Base-by-base conservation (phyloP, 805 yeast species). In the Cyberlindnera samutprakarnensis region DNA sequence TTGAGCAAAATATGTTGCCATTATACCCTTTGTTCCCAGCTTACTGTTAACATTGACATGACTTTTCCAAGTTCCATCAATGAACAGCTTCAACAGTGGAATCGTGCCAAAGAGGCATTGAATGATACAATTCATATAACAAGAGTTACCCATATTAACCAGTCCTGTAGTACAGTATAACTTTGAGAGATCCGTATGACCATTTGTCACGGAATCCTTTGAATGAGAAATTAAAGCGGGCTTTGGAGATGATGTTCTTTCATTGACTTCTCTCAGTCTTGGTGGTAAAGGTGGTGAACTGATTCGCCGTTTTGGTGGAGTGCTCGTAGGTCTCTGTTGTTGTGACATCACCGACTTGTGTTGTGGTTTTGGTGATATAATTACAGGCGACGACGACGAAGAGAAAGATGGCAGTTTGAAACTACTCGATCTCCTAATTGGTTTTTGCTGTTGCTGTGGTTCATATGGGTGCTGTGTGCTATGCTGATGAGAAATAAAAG, bases 41-140 rank as follows among this genome's bases (percentile, higher is more conserved):
- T 69, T 69, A 42, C 87, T 84, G 41, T 73, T 67, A 20, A 76
- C 61, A 48, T 88, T 87, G 30, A 88, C 77, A 51, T 79, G 80
- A 34, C 68, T 68, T 39, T 68, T 66, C 55, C 77, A 86, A 1
- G 73, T 56, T 11, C 75, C 76, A 41, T 67, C 57, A 27, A 78
- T 59, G 47, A 88, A 82, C 35, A 81, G 72, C 28, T 61, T 64
- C 3, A 78, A 66, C 18, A 88, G 57, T 37, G 74, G 76, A 2
- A 75, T 74, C 0, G 90, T 76, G 1, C 90, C 88, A 4, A 78
- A 66, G 22, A 90, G 53, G 54, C 96, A 85, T 57, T 88, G 97
- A n/a, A 88, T 56, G 4, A 82, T 68, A 43, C 95, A 81, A 57
- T 88, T 88, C 87, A 88, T 81, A 56, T 88, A 88, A 54, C 96